Conservation (phyloP, 2,329 filamentous ascomycete genomes). For the Stylonectria norvegica region DNA sequence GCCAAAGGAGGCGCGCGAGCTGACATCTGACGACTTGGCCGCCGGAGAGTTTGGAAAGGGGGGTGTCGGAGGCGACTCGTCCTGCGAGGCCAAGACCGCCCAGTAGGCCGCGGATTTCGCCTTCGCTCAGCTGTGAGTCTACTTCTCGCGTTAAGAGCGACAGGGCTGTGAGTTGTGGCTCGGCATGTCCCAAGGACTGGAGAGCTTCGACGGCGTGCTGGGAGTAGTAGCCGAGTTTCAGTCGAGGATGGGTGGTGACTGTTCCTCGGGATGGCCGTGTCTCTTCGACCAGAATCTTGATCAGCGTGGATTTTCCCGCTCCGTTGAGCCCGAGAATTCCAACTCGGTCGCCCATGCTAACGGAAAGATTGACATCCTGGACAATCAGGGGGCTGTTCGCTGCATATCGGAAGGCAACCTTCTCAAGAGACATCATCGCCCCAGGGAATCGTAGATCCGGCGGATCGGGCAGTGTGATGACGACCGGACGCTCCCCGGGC, state of each 20-base stretch:
- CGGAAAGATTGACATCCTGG: conserved; percentile 61
- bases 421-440: conserved; percentile 68
- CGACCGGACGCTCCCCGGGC: conserved; percentile 55
- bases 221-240: conserved; percentile 73
- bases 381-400: conserved; percentile 43
- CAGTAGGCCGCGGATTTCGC: conserved; percentile 63
- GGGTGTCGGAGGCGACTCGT: conserved; percentile 67
- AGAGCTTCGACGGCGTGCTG: conserved; percentile 74
- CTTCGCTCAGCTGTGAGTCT: conserved; percentile 56
- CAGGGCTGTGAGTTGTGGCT: conserved; percentile 60
- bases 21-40: conserved; percentile 69
- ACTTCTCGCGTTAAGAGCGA: conserved; percentile 56
- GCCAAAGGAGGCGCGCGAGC: conserved; percentile 66
- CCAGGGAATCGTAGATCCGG: conserved; percentile 72
- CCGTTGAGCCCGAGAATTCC: conserved; percentile 79
- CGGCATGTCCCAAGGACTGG: conserved; percentile 48
- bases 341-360: conserved; percentile 70
- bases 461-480: conserved; percentile 58
- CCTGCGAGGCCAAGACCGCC: conserved; percentile 68
- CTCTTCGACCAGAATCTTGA: conserved; percentile 65
- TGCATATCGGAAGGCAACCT: conserved; percentile 62
- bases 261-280: conserved; percentile 58
- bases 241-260: conserved; percentile 62
- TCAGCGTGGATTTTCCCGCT: conserved; percentile 75
- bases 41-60: conserved; percentile 69